Evolutionary conservation across 2,329 filamentous ascomycete species (phyloP), one percentile per base, ranked within the genome.

Genomic region (Penicillium sp.): DNA sequence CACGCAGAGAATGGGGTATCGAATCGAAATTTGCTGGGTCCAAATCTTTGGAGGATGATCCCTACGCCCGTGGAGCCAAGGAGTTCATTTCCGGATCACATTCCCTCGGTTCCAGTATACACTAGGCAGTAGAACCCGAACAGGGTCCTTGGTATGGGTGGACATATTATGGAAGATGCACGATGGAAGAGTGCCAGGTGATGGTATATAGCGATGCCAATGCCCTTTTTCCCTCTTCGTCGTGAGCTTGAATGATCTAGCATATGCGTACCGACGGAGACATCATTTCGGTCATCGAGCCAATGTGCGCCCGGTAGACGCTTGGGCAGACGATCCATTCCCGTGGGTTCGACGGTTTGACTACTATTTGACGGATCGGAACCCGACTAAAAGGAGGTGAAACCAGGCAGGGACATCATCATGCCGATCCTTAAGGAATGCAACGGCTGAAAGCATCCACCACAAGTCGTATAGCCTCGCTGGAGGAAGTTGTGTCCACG

Each of bases 281-380:
- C 23, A 12, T 27, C 26, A 42, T 18, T n/a, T 24, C 15, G 8
- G 10, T 20, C 21, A 43, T 26, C 29, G 34, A 42, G 15, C 41
- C 52, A 56, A 53, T 58, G 47, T 46, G 52, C 44, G 46, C 47
- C 49, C 52, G 51, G 30, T 43, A 30, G 44, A 52, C 51, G 60
- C 56, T 60, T 56, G 58, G 52, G 55, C 57, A 54, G 62, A 54
- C 49, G 65, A 68, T 66, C 65, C 61, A 66, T 67, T 64, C 55
- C 58, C 53, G 53, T 56, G 57, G 55, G 48, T 61, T 63, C 58
- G 39, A 58, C 54, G 39, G 54, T 23, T 43, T 42, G 39, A 13
- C 23, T 51, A 50, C 52, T 46, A 62, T 61, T 61, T 62, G 63
- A 61, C 51, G 56, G 59, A 57, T 55, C 49, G 52, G 45, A 45